Base-by-base conservation (phyloP, 108 stramenopile genomes). In the Conticribra guillardii region DNA sequence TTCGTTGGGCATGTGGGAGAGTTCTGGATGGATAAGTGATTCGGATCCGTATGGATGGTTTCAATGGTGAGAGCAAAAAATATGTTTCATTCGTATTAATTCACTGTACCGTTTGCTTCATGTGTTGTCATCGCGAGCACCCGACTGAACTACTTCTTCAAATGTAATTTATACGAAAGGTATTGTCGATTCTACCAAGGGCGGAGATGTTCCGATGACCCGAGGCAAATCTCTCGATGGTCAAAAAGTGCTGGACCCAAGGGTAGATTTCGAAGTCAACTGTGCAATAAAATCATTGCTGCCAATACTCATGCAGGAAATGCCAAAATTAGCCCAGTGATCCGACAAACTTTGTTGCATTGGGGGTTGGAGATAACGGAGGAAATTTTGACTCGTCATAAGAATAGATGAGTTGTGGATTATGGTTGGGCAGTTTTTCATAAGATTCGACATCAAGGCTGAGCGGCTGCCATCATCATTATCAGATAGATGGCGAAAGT, bases 21-120 rank as follows among this genome's bases (percentile, higher is more conserved):
- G 56, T 11, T 77, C 69, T 24, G 96, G 97, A 18, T 98, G 96
- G 96, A 97, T 96, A 53, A 55, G 71, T n/a, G 83, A 86, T 26
- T 45, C 44, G 3, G 97, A 98, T 79, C 98, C 98, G 1, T 99
- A 97, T 78, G 98, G 98, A 27, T 98, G 97, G 97, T 99, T 99
- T 73, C 92, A 97, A 69, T 99, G 98, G 98, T 41, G 37, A 41
- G 37, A 9, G 37, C 11, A 11, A n/a, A n/a, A n/a, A n/a, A n/a
- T n/a, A n/a, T n/a, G n/a, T n/a, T n/a, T n/a, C n/a, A n/a, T n/a
- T n/a, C n/a, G n/a, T n/a, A n/a, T n/a, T n/a, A n/a, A n/a, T n/a
- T n/a, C n/a, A n/a, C n/a, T n/a, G n/a, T n/a, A n/a, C n/a, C n/a
- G n/a, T n/a, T n/a, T n/a, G n/a, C n/a, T n/a, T n/a, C n/a, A n/a